Evolutionary conservation across 805 yeast genomes (phyloP), one percentile per base, ranked within the genome.

Genomic region (Saccharomycopsis microspora): DNA sequence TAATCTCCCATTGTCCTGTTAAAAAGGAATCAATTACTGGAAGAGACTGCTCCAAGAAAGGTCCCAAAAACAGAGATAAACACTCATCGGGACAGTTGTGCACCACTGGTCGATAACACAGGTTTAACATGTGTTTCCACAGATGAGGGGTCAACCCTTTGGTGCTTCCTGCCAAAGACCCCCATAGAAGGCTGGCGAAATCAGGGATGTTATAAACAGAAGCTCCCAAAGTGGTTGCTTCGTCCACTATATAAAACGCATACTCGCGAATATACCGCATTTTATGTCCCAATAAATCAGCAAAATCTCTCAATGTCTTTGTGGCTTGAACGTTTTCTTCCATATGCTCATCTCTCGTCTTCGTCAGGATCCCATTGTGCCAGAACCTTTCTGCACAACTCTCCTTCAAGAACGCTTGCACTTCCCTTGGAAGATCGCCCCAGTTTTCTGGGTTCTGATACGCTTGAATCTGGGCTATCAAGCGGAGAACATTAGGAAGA

Each of bases 291-390:
- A 93, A 95, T 9, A 95, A 84, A 61, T 94, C 97, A 0, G 98
- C 97, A 70, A 93, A 93, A 65, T 93, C 98, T 55, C 97, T 75
- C 49, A 93, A 67, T 0, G 98, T 89, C 54, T 84, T 83, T 70
- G 93, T 86, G 0, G 98, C 97, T 60, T 84, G 87, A 49, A 86
- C 95, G 58, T 81, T 88, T 60, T 93, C 97, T 60, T 85, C 95
- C 54, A 93, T 82, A 56, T 93, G 94, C 34, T 93, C 88, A 60
- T 93, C 97, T 58, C 86, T 83, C 2, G 95, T 80, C 64, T 93
- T 95, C 49, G 85, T 84, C 1, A 96, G 85, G 28, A 95, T 94
- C 11, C 98, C 98, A 52, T 88, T 95, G 60, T 94, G 97, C 99
- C 99, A 93, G 62, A 93, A 93, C 58, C 97, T 72, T 66, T 93